phyloP scores from a whole-genome alignment of 2,329 filamentous ascomycete species.

The Botrytis hyacinthi region DNA sequence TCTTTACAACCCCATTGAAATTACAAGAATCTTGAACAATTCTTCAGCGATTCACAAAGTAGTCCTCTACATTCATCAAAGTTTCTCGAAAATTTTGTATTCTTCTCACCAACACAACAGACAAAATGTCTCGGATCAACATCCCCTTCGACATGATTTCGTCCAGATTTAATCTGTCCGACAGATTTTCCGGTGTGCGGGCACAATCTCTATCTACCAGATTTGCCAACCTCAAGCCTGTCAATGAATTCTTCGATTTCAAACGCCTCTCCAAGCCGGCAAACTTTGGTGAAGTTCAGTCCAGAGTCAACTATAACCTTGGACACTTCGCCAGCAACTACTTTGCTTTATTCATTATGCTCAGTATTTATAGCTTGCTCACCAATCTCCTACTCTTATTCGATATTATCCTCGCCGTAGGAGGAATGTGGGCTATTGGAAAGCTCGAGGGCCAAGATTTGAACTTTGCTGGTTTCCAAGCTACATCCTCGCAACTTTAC shows the following conservation, averaged over 20 bases:
- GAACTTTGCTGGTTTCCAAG: conserved; percentile 76
- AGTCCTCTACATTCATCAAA: neutral
- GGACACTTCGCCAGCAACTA: conserved; percentile 99
- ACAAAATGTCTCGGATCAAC: conserved; percentile 79
- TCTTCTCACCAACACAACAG: neutral
- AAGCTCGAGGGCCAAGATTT: conserved; percentile 87
- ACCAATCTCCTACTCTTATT: conserved; percentile 86
- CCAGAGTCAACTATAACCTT: conserved; percentile 94
- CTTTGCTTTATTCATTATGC: conserved; percentile 87
- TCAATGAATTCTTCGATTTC: conserved; percentile 92
- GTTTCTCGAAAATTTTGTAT: neutral
- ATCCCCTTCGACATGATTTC: conserved; percentile 90
- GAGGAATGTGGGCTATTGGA: conserved; percentile 87
- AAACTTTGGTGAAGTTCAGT: conserved; percentile 88
- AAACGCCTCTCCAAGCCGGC: conserved; percentile 93
- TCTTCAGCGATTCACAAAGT: neutral
- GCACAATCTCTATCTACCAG: conserved; percentile 74
- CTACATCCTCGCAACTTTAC: conserved; percentile 91
- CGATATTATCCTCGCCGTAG: conserved; percentile 83
- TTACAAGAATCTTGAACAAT: conserved; percentile 7
- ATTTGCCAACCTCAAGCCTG: conserved; percentile 87
- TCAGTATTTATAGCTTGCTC: conserved; percentile 91
- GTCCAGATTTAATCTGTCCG: conserved; percentile 80
- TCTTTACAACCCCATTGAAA: neutral
- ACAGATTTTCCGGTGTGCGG: conserved; percentile 81